Evolutionary conservation across 1,284 basidiomycete genomes (phyloP), one percentile per base, ranked within the genome.

Genomic region (Tylopilus sp.): DNA sequence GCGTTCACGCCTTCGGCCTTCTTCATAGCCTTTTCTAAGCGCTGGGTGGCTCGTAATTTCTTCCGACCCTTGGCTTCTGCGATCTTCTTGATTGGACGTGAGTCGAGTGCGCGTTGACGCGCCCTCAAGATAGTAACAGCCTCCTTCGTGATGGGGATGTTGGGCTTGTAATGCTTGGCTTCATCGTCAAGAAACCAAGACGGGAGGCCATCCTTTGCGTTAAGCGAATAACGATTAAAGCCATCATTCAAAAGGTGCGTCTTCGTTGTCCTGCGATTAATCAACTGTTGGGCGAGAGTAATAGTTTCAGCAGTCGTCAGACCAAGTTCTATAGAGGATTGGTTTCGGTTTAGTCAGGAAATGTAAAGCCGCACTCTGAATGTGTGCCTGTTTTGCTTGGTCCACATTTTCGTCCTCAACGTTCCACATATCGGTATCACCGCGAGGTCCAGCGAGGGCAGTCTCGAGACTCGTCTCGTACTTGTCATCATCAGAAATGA

Each of bases 181-280:
- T 99, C 97, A 66, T 99, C 97, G 65, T 99, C 96, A 40, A 98
- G 79, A 82, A 99, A 99, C 97, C 97, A 99, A 0, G 84, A 73
- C 0, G 97, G 97, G 10, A 99, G 82, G 28, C 81, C 93, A 51
- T 98, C 92, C 74, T 95, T 97, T 60, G 92, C 83, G 63, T 93
- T 90, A 54, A 96, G 84, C 4, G 93, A 90, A 72, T 94, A 90
- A 20, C 94, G 91, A 74, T 88, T 94, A 78, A 99, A 99, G 17
- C 97, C 97, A 51, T 97, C 90, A 67, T 99, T 93, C 66, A 99
- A 82, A 19, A 99, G 80, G 39, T 93, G 83, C 7, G 90, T 90
- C 66, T 89, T 90, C 1, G 94, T 98, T 62, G 81, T 92, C 73
- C 93, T 78, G 24, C 93, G 88, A 71, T 99, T 99, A 52, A 98